A percentile compares a stretch with the other conserved stretches of the same genome.
Evolutionary conservation across 352 stramenopile genomes (phyloP).

Genomic region (Phytopythium aichiense): DNA sequence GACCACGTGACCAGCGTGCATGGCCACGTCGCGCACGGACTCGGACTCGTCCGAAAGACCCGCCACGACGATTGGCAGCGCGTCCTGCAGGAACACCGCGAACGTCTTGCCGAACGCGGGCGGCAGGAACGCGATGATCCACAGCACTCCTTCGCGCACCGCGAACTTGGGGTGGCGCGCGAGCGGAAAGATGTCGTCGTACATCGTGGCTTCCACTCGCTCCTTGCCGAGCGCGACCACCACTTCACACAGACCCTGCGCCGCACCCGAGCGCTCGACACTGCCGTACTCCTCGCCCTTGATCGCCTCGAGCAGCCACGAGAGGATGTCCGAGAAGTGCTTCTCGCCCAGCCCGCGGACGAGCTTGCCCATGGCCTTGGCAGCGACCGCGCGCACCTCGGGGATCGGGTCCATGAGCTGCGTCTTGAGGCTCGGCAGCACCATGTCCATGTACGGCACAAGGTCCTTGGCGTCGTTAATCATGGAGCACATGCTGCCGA

Average conservation of each 20-base stretch:
- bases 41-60: conserved; percentile 99
- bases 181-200: conserved; percentile 96
- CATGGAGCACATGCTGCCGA: conserved; percentile 99
- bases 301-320: conserved; percentile 97
- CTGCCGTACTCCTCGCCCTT: conserved; percentile 90
- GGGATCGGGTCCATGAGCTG: conserved; percentile 93
- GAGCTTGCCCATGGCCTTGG: conserved; percentile 94
- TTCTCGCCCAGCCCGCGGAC: conserved; percentile 95
- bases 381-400: conserved; percentile 92
- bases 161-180: conserved; percentile 91
- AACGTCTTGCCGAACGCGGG: conserved; percentile 93
- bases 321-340: conserved; percentile 94
- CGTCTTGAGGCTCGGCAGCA: conserved; percentile 96
- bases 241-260: conserved; percentile 98
- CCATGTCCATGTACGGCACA: conserved; percentile 96
- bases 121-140: conserved; percentile 98
- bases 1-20: conserved; percentile 97
- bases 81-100: conserved; percentile 90
- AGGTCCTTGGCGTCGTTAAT: conserved; percentile 98
- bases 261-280: conserved; percentile 97
- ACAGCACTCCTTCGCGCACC: conserved; percentile 98
- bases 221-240: conserved; percentile 82
- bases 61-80: conserved; percentile 95
- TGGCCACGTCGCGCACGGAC: conserved; percentile 95
- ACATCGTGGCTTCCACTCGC: conserved; percentile 63